A percentile compares a stretch with the other conserved stretches of the same genome.
Evolutionary conservation across 2,329 filamentous ascomycete genomes (phyloP).

Genomic region (Apiospora kogelbergensis): DNA sequence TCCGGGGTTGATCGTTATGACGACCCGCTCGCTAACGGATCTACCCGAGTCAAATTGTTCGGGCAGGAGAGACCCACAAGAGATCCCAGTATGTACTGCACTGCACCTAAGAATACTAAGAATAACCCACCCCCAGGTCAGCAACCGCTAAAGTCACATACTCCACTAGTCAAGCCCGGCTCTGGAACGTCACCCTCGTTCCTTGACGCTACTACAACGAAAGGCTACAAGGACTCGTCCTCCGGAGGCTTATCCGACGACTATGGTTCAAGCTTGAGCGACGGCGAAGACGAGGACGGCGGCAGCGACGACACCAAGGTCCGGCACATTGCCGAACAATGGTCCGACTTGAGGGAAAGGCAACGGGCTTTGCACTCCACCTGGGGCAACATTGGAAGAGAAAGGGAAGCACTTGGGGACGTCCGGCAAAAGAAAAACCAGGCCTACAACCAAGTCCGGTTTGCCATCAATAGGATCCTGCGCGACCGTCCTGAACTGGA

Average conservation of each 20-base stretch:
- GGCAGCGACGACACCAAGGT: background rate
- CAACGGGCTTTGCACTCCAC: background rate
- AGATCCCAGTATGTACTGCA: background rate
- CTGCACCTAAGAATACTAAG: too few species aligned
- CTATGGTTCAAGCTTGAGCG: background rate
- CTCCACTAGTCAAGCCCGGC: background rate
- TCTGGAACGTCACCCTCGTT: background rate
- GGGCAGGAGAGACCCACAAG: background rate
- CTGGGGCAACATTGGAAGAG: conserved; percentile 16
- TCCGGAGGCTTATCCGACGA: background rate
- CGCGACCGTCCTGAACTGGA: conserved; percentile 19
- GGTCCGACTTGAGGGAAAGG: conserved; percentile 10
- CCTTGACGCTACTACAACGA: background rate
- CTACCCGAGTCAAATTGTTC: background rate
- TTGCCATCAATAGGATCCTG: conserved; percentile 22
- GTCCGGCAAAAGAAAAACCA: conserved; percentile 24
- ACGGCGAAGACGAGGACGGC: background rate
- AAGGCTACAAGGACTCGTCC: background rate
- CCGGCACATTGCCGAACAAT: conserved; percentile 9
- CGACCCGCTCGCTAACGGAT: background rate
- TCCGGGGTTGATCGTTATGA: background rate
- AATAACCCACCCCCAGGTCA: background rate
- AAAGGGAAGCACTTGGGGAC: conserved; percentile 21
- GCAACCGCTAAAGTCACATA: background rate
- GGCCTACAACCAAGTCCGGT: conserved; percentile 24